Percentiles rank a stretch among this genome's conserved stretches.
Conservation (phyloP, 2,329 filamentous ascomycete genomes). For the Blastomyces gilchristii region DNA sequence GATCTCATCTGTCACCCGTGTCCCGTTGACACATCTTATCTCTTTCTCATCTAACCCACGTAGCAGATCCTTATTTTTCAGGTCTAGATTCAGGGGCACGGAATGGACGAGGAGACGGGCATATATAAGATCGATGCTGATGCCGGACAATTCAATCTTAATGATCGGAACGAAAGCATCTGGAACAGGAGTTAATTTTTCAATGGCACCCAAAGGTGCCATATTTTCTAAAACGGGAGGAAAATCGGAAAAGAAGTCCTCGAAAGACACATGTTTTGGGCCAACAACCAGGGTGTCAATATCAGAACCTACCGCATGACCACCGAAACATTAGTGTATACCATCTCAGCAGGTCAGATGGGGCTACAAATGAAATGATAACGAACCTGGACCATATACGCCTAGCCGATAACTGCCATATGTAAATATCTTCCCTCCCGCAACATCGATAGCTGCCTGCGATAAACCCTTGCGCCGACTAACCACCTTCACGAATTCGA, state of each 20-base stretch:
- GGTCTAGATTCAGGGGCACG: conserved; percentile 59
- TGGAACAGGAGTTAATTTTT: conserved; percentile 72
- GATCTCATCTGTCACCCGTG: conserved; percentile 88
- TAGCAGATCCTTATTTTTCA: conserved; percentile 75
- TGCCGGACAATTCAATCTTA: conserved; percentile 82
- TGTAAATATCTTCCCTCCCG: conserved; percentile 86
- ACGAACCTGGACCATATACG: conserved; percentile 68
- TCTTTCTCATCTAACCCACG: conserved; percentile 79
- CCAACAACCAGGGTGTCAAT: conserved; percentile 93
- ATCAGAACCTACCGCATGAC: conserved; percentile 60
- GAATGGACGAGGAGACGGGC: conserved; percentile 62
- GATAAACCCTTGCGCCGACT: conserved; percentile 64
- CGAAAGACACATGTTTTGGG: conserved; percentile 75
- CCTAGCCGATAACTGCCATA: conserved; percentile 93
- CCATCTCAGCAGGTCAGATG: not conserved
- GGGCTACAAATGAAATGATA: not conserved
- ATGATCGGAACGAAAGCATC: conserved; percentile 96
- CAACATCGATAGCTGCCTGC: conserved; percentile 66
- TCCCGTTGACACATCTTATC: conserved; percentile 83
- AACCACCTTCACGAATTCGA: conserved; percentile 79
- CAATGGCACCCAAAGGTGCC: conserved; percentile 67
- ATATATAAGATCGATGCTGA: conserved; percentile 92
- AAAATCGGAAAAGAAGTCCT: conserved; percentile 87
- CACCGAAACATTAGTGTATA: not conserved
- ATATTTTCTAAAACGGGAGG: conserved; percentile 68